Percentiles rank a stretch among this genome's conserved stretches.
phyloP scores from a whole-genome alignment of 345 rosid genomes.

The Linum lewisii region DNA sequence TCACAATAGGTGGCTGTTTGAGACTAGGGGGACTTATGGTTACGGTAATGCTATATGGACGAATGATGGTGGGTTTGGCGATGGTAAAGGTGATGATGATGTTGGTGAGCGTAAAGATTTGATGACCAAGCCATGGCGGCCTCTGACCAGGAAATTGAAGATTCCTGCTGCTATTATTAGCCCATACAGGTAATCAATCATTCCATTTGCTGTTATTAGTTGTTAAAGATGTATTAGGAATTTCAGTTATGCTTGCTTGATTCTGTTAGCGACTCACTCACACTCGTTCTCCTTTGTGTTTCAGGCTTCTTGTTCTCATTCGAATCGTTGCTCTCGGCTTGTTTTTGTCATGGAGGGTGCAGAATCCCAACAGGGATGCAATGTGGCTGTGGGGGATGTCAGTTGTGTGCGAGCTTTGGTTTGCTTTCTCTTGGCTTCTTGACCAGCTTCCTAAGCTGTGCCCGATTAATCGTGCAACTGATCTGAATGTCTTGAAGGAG shows the following conservation, averaged over 20 bases:
- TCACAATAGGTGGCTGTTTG: slow-evolving; percentile 64
- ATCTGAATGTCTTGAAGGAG: slow-evolving; percentile 82
- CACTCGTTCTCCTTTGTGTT: not conserved
- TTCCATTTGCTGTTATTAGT: too few relatives aligned
- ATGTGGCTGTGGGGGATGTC: slow-evolving; percentile 99
- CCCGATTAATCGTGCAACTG: slow-evolving; percentile 80
- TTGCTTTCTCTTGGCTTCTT: slow-evolving; percentile 96
- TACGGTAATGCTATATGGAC: slow-evolving; percentile 98
- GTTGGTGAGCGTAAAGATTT: slow-evolving; percentile 16
- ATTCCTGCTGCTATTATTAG: slow-evolving; percentile 17
- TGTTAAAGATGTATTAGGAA: too few relatives aligned
- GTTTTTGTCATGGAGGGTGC: slow-evolving; percentile 74
- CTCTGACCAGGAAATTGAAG: slow-evolving; percentile 21
- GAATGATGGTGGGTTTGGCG: slow-evolving; percentile 65
- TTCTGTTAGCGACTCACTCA: not conserved
- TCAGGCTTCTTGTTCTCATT: slow-evolving; percentile 74
- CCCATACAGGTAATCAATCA: slow-evolving; percentile 16
- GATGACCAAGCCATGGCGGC: slow-evolving; percentile 22
- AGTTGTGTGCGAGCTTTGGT: slow-evolving; percentile 93
- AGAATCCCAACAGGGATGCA: slow-evolving; percentile 57
- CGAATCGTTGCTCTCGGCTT: slow-evolving; percentile 64
- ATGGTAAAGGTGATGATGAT: slow-evolving; percentile 28
- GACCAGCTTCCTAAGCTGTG: slow-evolving; percentile 95
- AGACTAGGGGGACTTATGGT: slow-evolving; percentile 31
- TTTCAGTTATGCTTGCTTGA: too few relatives aligned